Evolutionary conservation across 768 basidiomycete genomes (phyloP).

Genomic region (Gymnopilus junonius): DNA sequence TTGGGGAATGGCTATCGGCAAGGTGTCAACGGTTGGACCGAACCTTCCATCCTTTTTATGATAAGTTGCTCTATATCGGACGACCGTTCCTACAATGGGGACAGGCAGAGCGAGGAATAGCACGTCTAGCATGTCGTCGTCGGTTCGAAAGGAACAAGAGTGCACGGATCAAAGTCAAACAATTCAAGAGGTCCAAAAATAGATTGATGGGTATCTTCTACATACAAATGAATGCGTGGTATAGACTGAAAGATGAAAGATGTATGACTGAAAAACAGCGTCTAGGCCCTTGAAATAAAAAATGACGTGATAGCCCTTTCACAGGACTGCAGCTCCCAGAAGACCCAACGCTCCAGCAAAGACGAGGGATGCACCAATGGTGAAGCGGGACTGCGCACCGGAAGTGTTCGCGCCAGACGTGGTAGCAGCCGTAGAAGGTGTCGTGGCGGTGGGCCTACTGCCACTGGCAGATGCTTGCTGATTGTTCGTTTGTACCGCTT

Average conservation of each 20-base stretch:
- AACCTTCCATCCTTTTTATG: background rate
- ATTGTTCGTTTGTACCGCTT: background rate
- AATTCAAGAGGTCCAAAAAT: background rate
- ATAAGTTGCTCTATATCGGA: conserved; percentile 12
- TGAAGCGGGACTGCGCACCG: conserved; percentile 18
- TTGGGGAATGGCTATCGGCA: background rate
- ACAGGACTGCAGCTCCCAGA: conserved; percentile 28
- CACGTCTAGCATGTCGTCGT: background rate
- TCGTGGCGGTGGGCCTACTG: conserved; percentile 5
- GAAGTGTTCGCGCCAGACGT: conserved; percentile 17
- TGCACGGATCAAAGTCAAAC: too few species aligned
- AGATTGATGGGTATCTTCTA: background rate
- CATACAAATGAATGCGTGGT: background rate
- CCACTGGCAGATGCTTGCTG: conserved; percentile 3
- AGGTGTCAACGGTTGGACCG: background rate
- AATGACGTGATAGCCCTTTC: background rate
- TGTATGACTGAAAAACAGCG: background rate
- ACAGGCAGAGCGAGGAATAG: background rate
- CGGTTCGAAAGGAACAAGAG: background rate
- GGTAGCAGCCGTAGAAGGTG: conserved; percentile 9
- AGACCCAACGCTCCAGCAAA: conserved; percentile 23
- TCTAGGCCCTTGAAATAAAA: background rate
- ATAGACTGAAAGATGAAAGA: background rate
- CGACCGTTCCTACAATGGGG: conserved; percentile 8
- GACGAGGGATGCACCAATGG: conserved; percentile 16